These are phyloP conservation scores for Hygrophila difformis DNA, from an alignment of 257 asterid species.

Conservation along the genomic window DNA sequence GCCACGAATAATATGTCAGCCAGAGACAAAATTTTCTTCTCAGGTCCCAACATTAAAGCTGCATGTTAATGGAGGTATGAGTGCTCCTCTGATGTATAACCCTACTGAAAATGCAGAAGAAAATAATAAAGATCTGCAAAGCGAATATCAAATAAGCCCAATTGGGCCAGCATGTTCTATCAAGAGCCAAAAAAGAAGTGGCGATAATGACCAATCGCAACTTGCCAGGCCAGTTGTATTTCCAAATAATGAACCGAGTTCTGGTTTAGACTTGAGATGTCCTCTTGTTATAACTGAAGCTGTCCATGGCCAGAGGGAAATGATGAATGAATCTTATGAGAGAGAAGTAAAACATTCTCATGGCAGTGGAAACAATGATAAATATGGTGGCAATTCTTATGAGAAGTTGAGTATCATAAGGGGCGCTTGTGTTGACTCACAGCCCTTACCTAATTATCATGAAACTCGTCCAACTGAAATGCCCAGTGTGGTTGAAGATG, in stretches of 20 bases:
- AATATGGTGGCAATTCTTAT: constrained; percentile 8
- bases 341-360: constrained; percentile 11
- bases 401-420: constrained; percentile 19
- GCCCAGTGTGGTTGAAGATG: constrained; percentile 41
- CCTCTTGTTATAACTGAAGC: neutral
- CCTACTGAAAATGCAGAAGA: constrained; percentile 21
- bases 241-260: constrained; percentile 17
- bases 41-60: constrained; percentile 20
- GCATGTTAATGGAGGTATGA: constrained; percentile 17
- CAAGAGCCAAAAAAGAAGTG: constrained; percentile 27
- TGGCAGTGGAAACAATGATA: constrained; percentile 10
- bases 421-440: constrained; percentile 17
- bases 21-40: constrained; percentile 21
- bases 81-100: constrained; percentile 19
- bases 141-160: constrained; percentile 17
- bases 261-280: neutral
- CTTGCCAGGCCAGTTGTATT: constrained; percentile 8
- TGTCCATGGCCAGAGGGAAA: neutral
- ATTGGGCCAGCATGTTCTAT: constrained; percentile 24
- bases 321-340: neutral
- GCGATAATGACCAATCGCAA: constrained; percentile 6
- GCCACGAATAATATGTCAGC: constrained; percentile 26
- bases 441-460: constrained; percentile 18
- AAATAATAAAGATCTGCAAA: constrained; percentile 10
- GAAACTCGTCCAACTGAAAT: constrained; percentile 16